Percentiles rank a stretch among this genome's conserved stretches.
These are phyloP conservation scores for Tolypocladium amazonense DNA, from an alignment of 2,329 filamentous ascomycete species.

Conservation along the genomic window DNA sequence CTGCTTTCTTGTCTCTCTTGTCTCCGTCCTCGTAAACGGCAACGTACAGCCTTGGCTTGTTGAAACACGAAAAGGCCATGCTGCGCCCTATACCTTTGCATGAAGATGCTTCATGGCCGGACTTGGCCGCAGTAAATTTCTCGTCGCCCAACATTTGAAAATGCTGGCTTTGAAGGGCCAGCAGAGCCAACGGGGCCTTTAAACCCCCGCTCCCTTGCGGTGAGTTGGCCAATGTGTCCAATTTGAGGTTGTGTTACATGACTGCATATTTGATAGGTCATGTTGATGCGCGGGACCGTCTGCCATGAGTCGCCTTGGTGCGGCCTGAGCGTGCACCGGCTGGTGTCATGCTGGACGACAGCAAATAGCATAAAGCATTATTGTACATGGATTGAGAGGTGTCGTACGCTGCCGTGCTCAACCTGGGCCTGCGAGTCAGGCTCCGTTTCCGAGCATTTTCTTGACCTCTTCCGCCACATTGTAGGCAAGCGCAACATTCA, in stretches of 20 bases:
- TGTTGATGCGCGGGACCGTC: background rate
- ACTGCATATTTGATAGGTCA: background rate
- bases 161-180: background rate
- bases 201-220: background rate
- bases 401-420: background rate
- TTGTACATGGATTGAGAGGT: background rate
- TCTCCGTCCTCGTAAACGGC: background rate
- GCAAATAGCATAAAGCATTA: background rate
- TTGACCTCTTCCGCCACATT: constrained; percentile 9
- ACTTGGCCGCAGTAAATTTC: background rate
- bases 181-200: background rate
- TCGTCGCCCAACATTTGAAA: background rate
- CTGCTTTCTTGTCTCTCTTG: background rate
- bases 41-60: background rate
- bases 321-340: background rate
- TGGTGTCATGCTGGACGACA: background rate
- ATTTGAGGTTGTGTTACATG: background rate
- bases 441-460: constrained; percentile 4
- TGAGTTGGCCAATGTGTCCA: background rate
- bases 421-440: background rate
- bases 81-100: background rate
- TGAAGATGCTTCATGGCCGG: background rate
- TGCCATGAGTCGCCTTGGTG: background rate
- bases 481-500: constrained; percentile 4
- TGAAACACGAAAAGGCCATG: background rate